A percentile compares a stretch with the other conserved stretches of the same genome.
phyloP scores from a whole-genome alignment of 129 eudicot species.

The Artemisia annua region DNA sequence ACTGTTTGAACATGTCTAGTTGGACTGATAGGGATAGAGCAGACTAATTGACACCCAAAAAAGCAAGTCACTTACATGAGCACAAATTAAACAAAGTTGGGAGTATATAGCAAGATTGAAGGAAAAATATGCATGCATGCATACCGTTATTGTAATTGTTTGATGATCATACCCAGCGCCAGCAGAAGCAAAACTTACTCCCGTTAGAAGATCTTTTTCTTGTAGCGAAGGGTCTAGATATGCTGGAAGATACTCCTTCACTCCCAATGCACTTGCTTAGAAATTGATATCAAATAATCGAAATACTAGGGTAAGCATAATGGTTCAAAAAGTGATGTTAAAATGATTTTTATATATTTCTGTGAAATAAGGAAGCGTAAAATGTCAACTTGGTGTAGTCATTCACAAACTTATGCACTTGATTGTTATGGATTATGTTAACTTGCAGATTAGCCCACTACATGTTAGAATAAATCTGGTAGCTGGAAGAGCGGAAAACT shows the following conservation, averaged over 20 bases:
- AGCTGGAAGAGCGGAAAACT: too few relatives aligned
- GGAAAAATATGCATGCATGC: not conserved
- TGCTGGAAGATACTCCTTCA: slow-evolving; percentile 39
- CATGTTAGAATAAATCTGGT: too few relatives aligned
- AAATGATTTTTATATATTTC: too few relatives aligned
- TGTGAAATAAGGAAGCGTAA: too few relatives aligned
- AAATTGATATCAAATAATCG: slow-evolving; percentile 2
- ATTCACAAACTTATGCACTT: too few relatives aligned
- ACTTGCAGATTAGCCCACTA: slow-evolving; percentile 18
- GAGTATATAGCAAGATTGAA: not conserved
- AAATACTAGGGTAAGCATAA: too few relatives aligned
- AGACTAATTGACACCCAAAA: too few relatives aligned
- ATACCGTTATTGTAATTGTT: slow-evolving; percentile 49
- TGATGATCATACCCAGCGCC: slow-evolving; percentile 66
- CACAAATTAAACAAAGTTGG: too few relatives aligned
- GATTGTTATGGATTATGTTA: too few relatives aligned
- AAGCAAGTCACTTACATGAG: too few relatives aligned
- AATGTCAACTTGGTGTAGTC: too few relatives aligned
- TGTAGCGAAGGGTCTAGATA: slow-evolving; percentile 47
- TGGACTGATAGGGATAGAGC: slow-evolving; percentile 20
- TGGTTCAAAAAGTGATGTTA: too few relatives aligned
- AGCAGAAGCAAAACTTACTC: slow-evolving; percentile 89
- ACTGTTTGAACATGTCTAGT: slow-evolving; percentile 48
- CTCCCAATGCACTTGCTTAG: slow-evolving; percentile 54
- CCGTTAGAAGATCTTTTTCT: slow-evolving; percentile 51